These are phyloP conservation scores for Cladosporium colombiae DNA, from an alignment of 2,329 filamentous ascomycete genomes.

Conservation along the genomic window DNA sequence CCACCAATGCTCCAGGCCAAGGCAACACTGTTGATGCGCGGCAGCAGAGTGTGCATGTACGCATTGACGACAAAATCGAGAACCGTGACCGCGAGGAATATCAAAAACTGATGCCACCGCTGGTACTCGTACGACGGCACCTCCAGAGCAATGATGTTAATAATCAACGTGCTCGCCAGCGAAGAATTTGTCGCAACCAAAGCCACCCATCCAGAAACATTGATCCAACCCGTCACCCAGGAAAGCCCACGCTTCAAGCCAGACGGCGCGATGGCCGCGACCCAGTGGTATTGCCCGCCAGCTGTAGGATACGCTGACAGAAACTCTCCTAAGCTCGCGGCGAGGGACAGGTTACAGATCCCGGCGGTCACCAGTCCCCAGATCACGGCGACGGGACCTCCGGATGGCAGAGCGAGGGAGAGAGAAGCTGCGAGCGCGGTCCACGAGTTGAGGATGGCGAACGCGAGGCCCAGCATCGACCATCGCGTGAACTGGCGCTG, in stretches of 20 bases:
- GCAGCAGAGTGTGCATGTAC: conserved; percentile 60
- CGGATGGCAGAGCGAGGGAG: conserved; percentile 63
- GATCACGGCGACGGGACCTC: conserved; percentile 66
- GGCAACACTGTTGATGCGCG: conserved; percentile 63
- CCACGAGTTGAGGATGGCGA: conserved; percentile 61
- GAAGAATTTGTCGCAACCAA: conserved; percentile 65
- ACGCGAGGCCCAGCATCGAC: conserved; percentile 59
- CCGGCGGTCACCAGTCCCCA: conserved; percentile 57
- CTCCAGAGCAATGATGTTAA: conserved; percentile 62
- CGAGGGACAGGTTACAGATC: conserved; percentile 66
- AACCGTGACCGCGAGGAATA: conserved; percentile 63
- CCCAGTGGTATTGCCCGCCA: conserved; percentile 68
- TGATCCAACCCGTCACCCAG: conserved; percentile 70
- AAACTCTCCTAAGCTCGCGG: conserved; percentile 67
- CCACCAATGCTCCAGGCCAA: conserved; percentile 68
- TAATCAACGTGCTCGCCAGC: conserved; percentile 63
- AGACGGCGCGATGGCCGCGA: conserved; percentile 61
- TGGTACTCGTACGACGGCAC: conserved; percentile 57
- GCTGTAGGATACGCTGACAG: conserved; percentile 62
- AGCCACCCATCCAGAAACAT: conserved; percentile 65
- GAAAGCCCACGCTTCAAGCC: conserved; percentile 60
- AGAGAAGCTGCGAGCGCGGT: conserved; percentile 57
- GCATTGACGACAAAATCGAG: conserved; percentile 63
- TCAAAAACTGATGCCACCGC: conserved; percentile 68
- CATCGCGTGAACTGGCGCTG: conserved; percentile 56